Base-by-base conservation (phyloP, 805 yeast genomes). In the Candida xiaguanensis region DNA sequence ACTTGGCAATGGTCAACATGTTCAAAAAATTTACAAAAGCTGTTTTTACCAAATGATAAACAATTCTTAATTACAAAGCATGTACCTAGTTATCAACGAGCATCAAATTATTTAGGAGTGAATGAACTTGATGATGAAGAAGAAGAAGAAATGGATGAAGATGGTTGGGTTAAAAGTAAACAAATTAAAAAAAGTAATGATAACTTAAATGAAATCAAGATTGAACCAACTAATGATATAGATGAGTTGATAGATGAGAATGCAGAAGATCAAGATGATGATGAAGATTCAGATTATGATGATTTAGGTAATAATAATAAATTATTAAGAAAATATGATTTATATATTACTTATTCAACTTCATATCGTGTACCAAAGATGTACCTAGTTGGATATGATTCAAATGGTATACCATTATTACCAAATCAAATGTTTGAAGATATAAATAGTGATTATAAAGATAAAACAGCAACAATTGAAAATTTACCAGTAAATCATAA, bases 381-480 rank as follows among this genome's bases (percentile, higher is more conserved):
- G 75, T 93, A 89, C 55, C 65, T 93, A 30, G 88, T 87, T 11
- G 99, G 99, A 0, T 93, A 79, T 65, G 81, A 79, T 53, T 71
- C 80, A 8, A 78, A 84, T 44, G 98, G 99, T 0, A 73, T 80
- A 12, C 99, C 98, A 2, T 66, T 93, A 28, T 69, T 85, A 23
- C 96, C 98, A 1, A 72, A 79, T 24, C 82, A 85, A 52, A 93
- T 93, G 98, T 89, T 90, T 63, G 95, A 91, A 56, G 99, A 93
- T 60, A 88, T 93, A 33, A 77, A 90, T 2, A 76, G 83, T 27
- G 99, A 93, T 57, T 93, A 93, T 61, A 79, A 91, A 54, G 88
- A 91, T 52, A 93, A 93, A 63, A 93, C 99, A 1, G 99, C 91
- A 15, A 93, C 99, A 0, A 91, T 93, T 43, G 99, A 93, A 61